Percentiles rank a stretch among this genome's conserved stretches.
phyloP scores from a whole-genome alignment of 768 basidiomycete species.

The Lactarius akahatsu region DNA sequence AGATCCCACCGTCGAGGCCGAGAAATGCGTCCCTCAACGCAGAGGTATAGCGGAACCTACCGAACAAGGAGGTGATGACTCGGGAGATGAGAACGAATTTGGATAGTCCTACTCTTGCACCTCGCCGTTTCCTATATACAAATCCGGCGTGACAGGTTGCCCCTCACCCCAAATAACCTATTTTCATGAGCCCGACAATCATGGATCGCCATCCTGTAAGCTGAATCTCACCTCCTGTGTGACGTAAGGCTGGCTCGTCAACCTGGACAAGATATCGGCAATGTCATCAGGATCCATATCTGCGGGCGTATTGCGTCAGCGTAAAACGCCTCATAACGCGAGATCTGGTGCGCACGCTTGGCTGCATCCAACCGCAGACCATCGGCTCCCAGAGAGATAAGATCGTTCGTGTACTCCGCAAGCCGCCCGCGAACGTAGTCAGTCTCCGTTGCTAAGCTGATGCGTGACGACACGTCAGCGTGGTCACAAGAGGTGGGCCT shows the following conservation, averaged over 20 bases:
- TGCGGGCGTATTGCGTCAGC: conserved; percentile 32
- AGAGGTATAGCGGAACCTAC: conserved; percentile 57
- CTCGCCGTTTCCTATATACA: conserved; percentile 58
- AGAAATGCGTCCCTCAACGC: conserved; percentile 53
- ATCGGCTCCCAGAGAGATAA: conserved; percentile 60
- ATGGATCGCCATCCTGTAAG: not conserved
- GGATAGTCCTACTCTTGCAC: conserved; percentile 55
- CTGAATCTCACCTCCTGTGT: conserved; percentile 52
- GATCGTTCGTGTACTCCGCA: conserved; percentile 57
- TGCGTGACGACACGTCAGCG: not conserved
- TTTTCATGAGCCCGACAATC: not conserved
- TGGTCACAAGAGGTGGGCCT: not conserved
- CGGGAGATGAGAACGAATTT: not conserved
- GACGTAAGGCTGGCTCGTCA: conserved; percentile 50
- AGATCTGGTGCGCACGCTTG: conserved; percentile 46
- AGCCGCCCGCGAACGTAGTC: conserved; percentile 54
- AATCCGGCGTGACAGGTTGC: conserved; percentile 52
- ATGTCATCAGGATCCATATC: conserved; percentile 57
- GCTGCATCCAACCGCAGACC: conserved; percentile 64
- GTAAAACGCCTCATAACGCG: not conserved
- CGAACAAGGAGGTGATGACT: too few relatives aligned
- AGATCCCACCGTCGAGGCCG: conserved; percentile 38
- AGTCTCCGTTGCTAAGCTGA: conserved; percentile 61
- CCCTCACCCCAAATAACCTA: conserved; percentile 45
- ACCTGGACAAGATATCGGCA: conserved; percentile 49